Conservation (phyloP, 768 basidiomycete genomes). For the Saitozyma sp. region DNA sequence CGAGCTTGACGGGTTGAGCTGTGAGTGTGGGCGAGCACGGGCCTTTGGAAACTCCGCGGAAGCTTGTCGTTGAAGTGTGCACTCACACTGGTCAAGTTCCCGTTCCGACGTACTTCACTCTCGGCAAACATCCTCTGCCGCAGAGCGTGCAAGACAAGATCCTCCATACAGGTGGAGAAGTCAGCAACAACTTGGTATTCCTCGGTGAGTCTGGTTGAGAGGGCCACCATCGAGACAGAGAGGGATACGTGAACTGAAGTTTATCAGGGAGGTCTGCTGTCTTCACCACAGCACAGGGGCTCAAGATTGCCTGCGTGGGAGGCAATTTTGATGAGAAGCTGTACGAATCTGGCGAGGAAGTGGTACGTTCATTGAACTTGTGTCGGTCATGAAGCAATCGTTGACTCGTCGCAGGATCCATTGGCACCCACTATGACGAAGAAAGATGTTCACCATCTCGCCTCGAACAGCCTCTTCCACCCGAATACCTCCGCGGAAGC, state of each 20-base stretch:
- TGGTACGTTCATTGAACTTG: neutral
- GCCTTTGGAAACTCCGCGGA: no score
- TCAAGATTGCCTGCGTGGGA: conserved; percentile 80
- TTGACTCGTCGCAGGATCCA: conserved; percentile 19
- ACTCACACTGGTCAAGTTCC: conserved; percentile 60
- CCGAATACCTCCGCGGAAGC: conserved; percentile 6
- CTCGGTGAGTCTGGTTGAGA: conserved; percentile 63
- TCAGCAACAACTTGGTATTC: conserved; percentile 79
- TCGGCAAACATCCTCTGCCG: conserved; percentile 76
- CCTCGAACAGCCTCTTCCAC: conserved; percentile 51
- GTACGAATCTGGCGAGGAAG: conserved; percentile 49
- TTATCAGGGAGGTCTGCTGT: conserved; percentile 73
- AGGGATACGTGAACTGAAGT: conserved; percentile 6
- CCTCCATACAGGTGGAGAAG: conserved; percentile 70
- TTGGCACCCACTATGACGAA: conserved; percentile 28
- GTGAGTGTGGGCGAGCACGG: conserved; percentile 23
- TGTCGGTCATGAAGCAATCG: neutral
- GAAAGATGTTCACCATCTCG: conserved; percentile 21
- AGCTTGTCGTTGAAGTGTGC: neutral
- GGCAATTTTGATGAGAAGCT: conserved; percentile 67
- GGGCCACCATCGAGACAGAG: neutral
- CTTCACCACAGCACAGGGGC: conserved; percentile 72
- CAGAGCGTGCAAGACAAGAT: conserved; percentile 71
- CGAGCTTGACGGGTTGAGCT: conserved; percentile 31
- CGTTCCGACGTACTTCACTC: conserved; percentile 88